Conservation (phyloP, 768 basidiomycete genomes). For the Xerocomellus amylosporus region DNA sequence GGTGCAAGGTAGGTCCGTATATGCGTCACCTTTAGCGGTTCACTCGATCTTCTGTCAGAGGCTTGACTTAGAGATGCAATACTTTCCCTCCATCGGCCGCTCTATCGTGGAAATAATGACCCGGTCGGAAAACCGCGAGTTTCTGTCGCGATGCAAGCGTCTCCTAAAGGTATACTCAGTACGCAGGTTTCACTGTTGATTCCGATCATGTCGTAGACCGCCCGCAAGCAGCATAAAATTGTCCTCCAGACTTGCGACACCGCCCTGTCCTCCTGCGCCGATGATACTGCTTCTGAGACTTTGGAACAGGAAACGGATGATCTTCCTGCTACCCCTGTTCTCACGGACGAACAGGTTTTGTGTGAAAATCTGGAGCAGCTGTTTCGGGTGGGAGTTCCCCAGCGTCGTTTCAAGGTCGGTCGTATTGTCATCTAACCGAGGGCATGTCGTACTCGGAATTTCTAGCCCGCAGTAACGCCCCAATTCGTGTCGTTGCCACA, state of each 20-base stretch:
- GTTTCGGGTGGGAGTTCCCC: conserved; percentile 41
- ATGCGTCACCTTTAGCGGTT: conserved; percentile 4
- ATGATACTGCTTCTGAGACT: conserved; percentile 1
- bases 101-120: conserved; percentile 51
- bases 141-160: conserved; percentile 43
- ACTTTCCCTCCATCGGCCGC: conserved; percentile 46
- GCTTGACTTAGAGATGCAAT: conserved; percentile 50
- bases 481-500: conserved; percentile 5
- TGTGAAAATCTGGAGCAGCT: conserved; percentile 43
- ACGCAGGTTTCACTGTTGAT: conserved; percentile 3
- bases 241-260: conserved; percentile 30
- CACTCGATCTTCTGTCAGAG: conserved; percentile 39
- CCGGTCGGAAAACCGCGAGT: conserved; percentile 49
- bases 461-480: conserved; percentile 18
- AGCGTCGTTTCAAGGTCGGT: conserved; percentile 48
- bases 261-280: conserved; percentile 25
- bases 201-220: conserved; percentile 19
- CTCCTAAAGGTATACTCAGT: conserved; percentile 46
- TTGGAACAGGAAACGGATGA: conserved; percentile 15
- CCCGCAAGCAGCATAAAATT: conserved; percentile 23
- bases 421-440: conserved; percentile 1
- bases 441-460: conserved; percentile 2
- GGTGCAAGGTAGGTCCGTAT: conserved; percentile 50
- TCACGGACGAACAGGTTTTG: conserved; percentile 39
- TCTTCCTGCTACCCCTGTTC: background rate